Evolutionary conservation across 139 green algal genomes (phyloP).

Genomic region (Medakamo hakoo): DNA sequence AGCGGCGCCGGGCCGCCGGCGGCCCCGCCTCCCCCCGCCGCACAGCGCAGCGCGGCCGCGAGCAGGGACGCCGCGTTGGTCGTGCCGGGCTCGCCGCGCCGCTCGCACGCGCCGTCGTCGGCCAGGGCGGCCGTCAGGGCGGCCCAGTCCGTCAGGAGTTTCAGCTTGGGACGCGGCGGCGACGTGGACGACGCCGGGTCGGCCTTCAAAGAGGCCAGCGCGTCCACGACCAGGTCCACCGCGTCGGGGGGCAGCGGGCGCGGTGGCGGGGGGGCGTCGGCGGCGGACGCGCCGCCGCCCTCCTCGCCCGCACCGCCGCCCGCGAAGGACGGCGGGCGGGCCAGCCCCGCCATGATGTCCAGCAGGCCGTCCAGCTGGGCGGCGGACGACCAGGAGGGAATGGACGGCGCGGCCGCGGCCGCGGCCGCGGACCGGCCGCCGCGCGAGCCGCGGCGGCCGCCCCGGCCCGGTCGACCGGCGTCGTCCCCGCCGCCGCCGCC

Average conservation of each 20-base stretch:
- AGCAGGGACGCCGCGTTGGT: constrained; percentile 23
- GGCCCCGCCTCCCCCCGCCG: constrained; percentile 7
- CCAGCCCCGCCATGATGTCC: constrained; percentile 21
- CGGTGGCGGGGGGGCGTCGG: constrained; percentile 1
- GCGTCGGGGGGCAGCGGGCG: constrained; percentile 9
- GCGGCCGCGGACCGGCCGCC: background rate
- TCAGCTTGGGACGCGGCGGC: constrained; percentile 12
- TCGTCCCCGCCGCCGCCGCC: background rate
- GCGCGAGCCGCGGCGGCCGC: background rate
- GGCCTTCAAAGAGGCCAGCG: constrained; percentile 1
- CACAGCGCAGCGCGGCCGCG: constrained; percentile 10
- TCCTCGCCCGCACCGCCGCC: background rate
- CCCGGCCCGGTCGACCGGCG: background rate
- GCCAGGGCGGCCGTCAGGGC: constrained; percentile 20
- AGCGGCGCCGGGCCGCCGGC: too few species aligned
- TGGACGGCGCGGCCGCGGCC: background rate
- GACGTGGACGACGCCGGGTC: background rate
- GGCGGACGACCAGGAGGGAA: background rate
- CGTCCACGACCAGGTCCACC: constrained; percentile 26
- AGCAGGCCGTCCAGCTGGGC: constrained; percentile 34
- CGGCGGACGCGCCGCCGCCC: constrained; percentile 3
- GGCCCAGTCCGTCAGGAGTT: constrained; percentile 24
- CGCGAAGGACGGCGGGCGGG: background rate
- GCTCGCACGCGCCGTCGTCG: constrained; percentile 15
- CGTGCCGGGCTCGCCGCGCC: constrained; percentile 14